A percentile compares a stretch with the other conserved stretches of the same genome.
Evolutionary conservation across 352 stramenopile species (phyloP).

Genomic region (Achlya hypogyna): DNA sequence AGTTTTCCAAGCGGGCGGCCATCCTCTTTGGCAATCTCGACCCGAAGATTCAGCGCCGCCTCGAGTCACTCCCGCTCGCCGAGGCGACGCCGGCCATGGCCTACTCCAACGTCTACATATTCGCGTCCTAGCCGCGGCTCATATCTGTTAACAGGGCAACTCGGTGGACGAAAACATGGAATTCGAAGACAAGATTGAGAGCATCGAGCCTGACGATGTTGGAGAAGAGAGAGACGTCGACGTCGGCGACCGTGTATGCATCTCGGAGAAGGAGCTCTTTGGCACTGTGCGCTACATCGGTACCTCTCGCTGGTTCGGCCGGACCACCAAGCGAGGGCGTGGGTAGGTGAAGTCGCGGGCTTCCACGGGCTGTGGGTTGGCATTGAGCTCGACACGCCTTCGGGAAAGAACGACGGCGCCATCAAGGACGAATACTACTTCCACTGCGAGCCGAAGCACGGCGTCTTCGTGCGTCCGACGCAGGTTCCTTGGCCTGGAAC

Average conservation of each 20-base stretch:
- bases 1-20: constrained; percentile 66
- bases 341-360: constrained; percentile 51
- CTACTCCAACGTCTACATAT: constrained; percentile 1
- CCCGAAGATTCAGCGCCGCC: constrained; percentile 75
- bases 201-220: not conserved
- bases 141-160: constrained; percentile 8
- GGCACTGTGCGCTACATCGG: constrained; percentile 57
- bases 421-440: constrained; percentile 78
- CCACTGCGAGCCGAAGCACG: constrained; percentile 62
- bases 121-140: not conserved
- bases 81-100: not conserved
- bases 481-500: constrained; percentile 54
- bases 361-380: constrained; percentile 68
- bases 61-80: constrained; percentile 42
- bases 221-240: constrained; percentile 31
- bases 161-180: constrained; percentile 10
- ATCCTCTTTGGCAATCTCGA: constrained; percentile 58
- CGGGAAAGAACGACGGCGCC: constrained; percentile 77
- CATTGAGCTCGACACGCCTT: constrained; percentile 64
- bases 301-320: not conserved
- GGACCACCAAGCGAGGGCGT: not conserved
- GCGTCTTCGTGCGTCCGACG: constrained; percentile 65
- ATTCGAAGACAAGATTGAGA: constrained; percentile 1
- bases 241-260: constrained; percentile 66
- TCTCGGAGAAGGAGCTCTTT: constrained; percentile 79